Conservation (phyloP, 1,139 yeast species). For the Blastobotrys elegans region DNA sequence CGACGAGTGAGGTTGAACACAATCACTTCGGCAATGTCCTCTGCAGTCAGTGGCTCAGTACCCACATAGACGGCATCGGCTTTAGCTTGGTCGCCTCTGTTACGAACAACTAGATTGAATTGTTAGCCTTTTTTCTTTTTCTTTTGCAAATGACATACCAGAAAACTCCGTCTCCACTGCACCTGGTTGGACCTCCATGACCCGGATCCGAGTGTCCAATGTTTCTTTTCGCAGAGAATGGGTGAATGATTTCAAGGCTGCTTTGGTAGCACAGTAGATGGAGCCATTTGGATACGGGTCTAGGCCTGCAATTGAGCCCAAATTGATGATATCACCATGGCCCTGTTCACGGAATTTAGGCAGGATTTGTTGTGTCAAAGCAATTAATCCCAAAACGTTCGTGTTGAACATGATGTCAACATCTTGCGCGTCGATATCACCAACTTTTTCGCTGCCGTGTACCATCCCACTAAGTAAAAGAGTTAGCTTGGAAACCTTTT, state of each 20-base stretch:
- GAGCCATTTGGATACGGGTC: slow-evolving; percentile 84
- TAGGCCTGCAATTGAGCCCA: slow-evolving; percentile 86
- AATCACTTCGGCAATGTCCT: slow-evolving; percentile 77
- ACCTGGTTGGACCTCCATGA: slow-evolving; percentile 83
- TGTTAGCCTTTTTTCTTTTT: not conserved
- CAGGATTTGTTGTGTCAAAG: slow-evolving; percentile 58
- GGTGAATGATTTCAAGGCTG: slow-evolving; percentile 73
- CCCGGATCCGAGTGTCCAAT: slow-evolving; percentile 66
- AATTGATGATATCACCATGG: slow-evolving; percentile 71
- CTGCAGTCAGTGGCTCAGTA: slow-evolving; percentile 66
- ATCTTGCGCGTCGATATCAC: slow-evolving; percentile 50
- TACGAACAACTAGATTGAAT: slow-evolving; percentile 46
- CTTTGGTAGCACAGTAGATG: slow-evolving; percentile 85
- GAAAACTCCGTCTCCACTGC: slow-evolving; percentile 87
- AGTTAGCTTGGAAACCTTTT: not conserved
- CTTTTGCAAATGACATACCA: slow-evolving; percentile 1
- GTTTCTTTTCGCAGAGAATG: slow-evolving; percentile 74
- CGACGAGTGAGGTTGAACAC: slow-evolving; percentile 66
- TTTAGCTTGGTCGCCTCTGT: slow-evolving; percentile 60
- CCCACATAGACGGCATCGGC: slow-evolving; percentile 74
- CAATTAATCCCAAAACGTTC: slow-evolving; percentile 67
- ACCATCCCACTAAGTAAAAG: slow-evolving; percentile 53
- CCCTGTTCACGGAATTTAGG: slow-evolving; percentile 56
- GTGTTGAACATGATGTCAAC: slow-evolving; percentile 64
- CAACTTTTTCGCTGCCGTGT: slow-evolving; percentile 61